Evolutionary conservation across 495 filamentous ascomycete species (phyloP), one percentile per base, ranked within the genome.

Genomic region (Wilcoxina mikolae): DNA sequence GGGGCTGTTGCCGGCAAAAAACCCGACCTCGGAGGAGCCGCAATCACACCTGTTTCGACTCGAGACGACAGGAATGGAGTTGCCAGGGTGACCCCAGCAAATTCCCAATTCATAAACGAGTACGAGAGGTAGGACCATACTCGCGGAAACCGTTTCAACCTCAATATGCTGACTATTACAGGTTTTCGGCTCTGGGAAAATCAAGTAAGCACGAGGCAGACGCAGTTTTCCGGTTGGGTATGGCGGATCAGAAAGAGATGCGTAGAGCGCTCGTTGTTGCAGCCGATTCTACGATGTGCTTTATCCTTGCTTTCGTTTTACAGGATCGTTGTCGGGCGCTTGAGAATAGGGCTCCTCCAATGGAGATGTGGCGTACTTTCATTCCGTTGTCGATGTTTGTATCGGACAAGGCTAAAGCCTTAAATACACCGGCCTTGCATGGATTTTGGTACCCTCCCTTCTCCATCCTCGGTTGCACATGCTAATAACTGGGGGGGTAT

Each of bases 381-480:
- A 60, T 65, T n/a, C 62, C 62, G 10, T 53, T 65, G 25, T 58
- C 58, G 5, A 55, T 49, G 33, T 65, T 65, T 53, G 62, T 65
- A 9, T 56, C 53, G 10, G 62, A 61, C 10, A 65, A 60, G 49
- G 56, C 58, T 7, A 52, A 52, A 41, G 31, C 28, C 9, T 15
- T 38, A n/a, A 12, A 52, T 15, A 17, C 20, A 11, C 9, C 7
- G 2, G 23, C 10, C n/a, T 27, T 52, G 24, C 25, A 52, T 39
- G 49, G 49, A n/a, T 49, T 49, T 20, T 49, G 45, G 45, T 49
- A 28, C 11, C 7, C 18, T 5, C 42, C 5, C 7, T 45, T 22
- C 5, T n/a, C 22, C 15, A 45, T 45, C 5, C 9, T 24, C 15
- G 5, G 22, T 45, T 22, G n/a, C 15, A 45, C 5, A 24, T 22